Evolutionary conservation across 2,329 filamentous ascomycete genomes (phyloP).

Genomic region (Rutstroemia sp.): DNA sequence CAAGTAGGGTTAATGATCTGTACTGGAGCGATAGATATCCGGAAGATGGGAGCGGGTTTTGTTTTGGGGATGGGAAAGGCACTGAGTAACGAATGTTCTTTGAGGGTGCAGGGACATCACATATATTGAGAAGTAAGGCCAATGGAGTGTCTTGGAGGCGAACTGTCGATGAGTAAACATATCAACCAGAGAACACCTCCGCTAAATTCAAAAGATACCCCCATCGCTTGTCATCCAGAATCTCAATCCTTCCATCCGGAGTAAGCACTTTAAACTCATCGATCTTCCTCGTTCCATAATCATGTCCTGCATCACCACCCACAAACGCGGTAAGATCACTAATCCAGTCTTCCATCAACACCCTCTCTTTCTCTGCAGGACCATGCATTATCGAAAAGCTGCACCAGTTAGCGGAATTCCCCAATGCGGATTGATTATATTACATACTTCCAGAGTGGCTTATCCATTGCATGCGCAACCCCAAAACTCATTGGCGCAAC

Average conservation of each 20-base stretch:
- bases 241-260: conserved; percentile 28
- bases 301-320: conserved; percentile 24
- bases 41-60: neutral
- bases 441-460: conserved; percentile 37
- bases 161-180: too few relatives aligned
- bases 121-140: too few relatives aligned
- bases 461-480: conserved; percentile 36
- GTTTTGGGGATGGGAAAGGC: neutral
- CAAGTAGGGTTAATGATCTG: neutral
- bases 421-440: conserved; percentile 11
- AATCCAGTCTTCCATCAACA: conserved; percentile 35
- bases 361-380: conserved; percentile 30
- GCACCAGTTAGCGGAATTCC: neutral
- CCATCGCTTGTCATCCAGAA: conserved; percentile 33
- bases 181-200: conserved; percentile 24
- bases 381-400: conserved; percentile 35
- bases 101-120: too few relatives aligned
- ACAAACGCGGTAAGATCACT: conserved; percentile 33
- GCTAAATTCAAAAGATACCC: conserved; percentile 27
- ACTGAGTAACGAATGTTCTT: neutral
- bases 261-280: conserved; percentile 34
- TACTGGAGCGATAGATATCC: conserved; percentile 2
- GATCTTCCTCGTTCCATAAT: conserved; percentile 30
- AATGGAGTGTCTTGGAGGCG: too few relatives aligned
- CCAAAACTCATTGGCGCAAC: conserved; percentile 32